Evolutionary conservation across 2,329 filamentous ascomycete genomes (phyloP).

Genomic region (Pseudogymnoascus sp.): DNA sequence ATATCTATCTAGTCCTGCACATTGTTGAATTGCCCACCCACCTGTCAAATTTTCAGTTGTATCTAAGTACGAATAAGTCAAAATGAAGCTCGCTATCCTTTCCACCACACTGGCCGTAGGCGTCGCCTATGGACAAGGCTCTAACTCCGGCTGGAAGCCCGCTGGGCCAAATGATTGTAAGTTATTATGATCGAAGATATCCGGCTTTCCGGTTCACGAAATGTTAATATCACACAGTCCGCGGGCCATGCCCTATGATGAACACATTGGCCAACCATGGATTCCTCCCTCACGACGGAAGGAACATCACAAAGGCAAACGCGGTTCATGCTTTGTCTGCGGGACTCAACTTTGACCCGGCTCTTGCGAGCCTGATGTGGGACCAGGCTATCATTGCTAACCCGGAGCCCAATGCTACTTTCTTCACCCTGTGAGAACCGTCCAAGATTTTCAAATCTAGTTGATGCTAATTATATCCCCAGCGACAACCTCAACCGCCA

Average conservation of each 20-base stretch:
- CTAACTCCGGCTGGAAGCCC: constrained; percentile 7
- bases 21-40: background rate
- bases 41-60: background rate
- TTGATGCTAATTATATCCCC: constrained; percentile 10
- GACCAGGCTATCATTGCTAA: constrained; percentile 35
- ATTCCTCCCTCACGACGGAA: constrained; percentile 34
- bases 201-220: background rate
- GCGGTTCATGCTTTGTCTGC: constrained; percentile 31
- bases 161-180: constrained; percentile 13
- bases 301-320: constrained; percentile 27
- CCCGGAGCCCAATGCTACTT: constrained; percentile 36
- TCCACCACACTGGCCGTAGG: background rate
- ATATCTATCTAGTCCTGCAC: background rate
- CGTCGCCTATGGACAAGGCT: background rate
- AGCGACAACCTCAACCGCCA: constrained; percentile 37
- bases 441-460: background rate
- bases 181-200: background rate
- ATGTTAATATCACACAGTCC: constrained; percentile 16
- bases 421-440: constrained; percentile 29
- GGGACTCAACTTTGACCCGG: constrained; percentile 36
- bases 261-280: constrained; percentile 38
- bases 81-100: background rate
- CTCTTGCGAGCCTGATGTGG: constrained; percentile 34
- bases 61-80: background rate
- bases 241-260: constrained; percentile 34